A percentile compares a stretch with the other conserved stretches of the same genome.
Evolutionary conservation across 78 protist species (phyloP).

Genomic region (Dictyostelium intermedium): DNA sequence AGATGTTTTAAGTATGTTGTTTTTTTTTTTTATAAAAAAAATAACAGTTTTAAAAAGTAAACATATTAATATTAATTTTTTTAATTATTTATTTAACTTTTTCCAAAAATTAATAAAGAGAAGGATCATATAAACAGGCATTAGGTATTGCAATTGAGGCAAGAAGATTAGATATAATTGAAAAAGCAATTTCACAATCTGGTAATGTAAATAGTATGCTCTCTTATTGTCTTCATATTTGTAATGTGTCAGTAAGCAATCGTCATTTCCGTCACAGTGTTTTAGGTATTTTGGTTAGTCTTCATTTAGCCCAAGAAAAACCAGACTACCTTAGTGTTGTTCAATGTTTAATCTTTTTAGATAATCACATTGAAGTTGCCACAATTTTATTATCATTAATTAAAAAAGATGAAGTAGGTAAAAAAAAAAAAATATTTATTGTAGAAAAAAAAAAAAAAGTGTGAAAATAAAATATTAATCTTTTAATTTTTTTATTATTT

Average conservation of each 20-base stretch:
- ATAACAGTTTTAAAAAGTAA: neutral
- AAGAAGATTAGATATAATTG: constrained; percentile 94
- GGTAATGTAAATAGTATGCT: constrained; percentile 70
- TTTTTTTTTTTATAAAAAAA: neutral
- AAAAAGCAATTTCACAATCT: constrained; percentile 76
- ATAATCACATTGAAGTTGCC: constrained; percentile 34
- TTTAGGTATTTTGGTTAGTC: constrained; percentile 32
- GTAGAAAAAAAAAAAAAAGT: neutral
- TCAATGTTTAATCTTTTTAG: constrained; percentile 72
- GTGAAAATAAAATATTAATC: neutral
- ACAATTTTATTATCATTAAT: constrained; percentile 38
- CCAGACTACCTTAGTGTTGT: constrained; percentile 68
- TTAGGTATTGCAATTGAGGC: constrained; percentile 96
- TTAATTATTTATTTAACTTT: neutral
- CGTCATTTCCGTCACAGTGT: constrained; percentile 68
- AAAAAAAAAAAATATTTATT: neutral
- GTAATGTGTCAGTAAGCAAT: constrained; percentile 15
- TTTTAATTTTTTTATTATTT: neutral
- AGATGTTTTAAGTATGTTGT: constrained; percentile 69
- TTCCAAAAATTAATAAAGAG: neutral
- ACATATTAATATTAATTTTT: neutral
- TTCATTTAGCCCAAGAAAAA: constrained; percentile 39
- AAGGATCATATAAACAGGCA: constrained; percentile 87
- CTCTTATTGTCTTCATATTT: constrained; percentile 63
- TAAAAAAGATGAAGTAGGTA: constrained; percentile 74